These are phyloP conservation scores for Clavaria fumosa DNA, from an alignment of 768 basidiomycete genomes.

Conservation along the genomic window DNA sequence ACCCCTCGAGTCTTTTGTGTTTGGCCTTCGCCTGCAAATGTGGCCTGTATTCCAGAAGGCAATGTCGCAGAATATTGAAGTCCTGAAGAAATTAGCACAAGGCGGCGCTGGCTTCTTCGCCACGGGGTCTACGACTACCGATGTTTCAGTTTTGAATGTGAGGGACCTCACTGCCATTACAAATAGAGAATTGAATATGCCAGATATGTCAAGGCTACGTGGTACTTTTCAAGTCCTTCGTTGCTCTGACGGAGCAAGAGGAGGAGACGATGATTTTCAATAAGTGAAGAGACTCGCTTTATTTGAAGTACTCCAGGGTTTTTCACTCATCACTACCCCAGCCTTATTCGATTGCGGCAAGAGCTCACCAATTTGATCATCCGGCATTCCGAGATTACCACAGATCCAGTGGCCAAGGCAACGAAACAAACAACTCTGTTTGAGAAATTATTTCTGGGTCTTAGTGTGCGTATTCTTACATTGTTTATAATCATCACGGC, in stretches of 20 bases:
- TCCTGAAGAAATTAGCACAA: slow-evolving; percentile 71
- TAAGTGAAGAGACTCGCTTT: slow-evolving; percentile 40
- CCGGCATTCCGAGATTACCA: slow-evolving; percentile 53
- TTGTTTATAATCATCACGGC: background rate
- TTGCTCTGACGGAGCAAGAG: slow-evolving; percentile 63
- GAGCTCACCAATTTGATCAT: slow-evolving; percentile 67
- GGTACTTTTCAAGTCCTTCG: slow-evolving; percentile 66
- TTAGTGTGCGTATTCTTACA: slow-evolving; percentile 41
- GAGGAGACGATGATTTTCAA: slow-evolving; percentile 96
- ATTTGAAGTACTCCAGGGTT: slow-evolving; percentile 1
- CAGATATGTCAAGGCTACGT: slow-evolving; percentile 69
- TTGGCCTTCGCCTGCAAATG: slow-evolving; percentile 67
- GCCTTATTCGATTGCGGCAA: slow-evolving; percentile 70
- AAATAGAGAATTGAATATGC: no score
- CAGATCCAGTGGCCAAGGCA: slow-evolving; percentile 43
- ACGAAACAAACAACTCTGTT: slow-evolving; percentile 61
- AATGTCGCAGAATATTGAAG: slow-evolving; percentile 73
- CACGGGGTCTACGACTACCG: slow-evolving; percentile 47
- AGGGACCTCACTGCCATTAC: slow-evolving; percentile 16
- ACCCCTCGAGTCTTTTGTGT: slow-evolving; percentile 71
- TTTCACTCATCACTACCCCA: no score
- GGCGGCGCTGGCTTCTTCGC: slow-evolving; percentile 48
- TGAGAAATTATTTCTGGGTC: slow-evolving; percentile 56
- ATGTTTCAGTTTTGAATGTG: slow-evolving; percentile 48
- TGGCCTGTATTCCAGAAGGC: slow-evolving; percentile 91